Evolutionary conservation across 169 alveolate species (phyloP), one percentile per base, ranked within the genome.

Genomic region (Eimeria maxima): DNA sequence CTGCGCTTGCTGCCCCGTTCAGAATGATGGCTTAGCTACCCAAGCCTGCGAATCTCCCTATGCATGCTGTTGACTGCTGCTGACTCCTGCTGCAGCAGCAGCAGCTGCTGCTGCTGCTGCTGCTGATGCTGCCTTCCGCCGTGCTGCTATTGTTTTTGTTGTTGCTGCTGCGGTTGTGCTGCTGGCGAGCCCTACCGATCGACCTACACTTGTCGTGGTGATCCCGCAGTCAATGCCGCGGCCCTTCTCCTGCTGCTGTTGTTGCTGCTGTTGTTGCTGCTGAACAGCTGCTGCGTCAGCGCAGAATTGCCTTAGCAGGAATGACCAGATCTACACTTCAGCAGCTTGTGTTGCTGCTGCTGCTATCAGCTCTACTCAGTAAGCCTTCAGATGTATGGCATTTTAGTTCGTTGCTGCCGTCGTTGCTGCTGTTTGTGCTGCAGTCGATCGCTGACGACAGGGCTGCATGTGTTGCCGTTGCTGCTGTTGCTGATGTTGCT

Each of bases 51-150:
- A n/a, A n/a, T n/a, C n/a, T 50, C 57, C 57, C 57, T 50, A 5
- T 11, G 24, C 89, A 18, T 18, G 5, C 65, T 78, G 67, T 29
- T 78, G 60, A 42, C 67, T 42, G 57, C 57, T 50, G 57, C 57
- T 50, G 57, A 50, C 57, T 50, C 57, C 11, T 50, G 57, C 57
- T 50, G 89, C 55, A 16, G 57, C 47, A 14, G 44, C 60, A 44
- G 89, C 67, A 18, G 65, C 45, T 14, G 71, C 76, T 8, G 18
- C 44, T 50, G 45, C 74, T 18, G 74, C 7, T 20, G 42, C 53
- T 47, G 78, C 92, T 22, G 24, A 20, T 42, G 63, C 24, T 44
- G 83, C 65, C 83, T 83, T 76, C 95, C 50, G 95, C 42, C 63
- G 95, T 29, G 95, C 78, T 63, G 63, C 20, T 67, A 90, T 5